Evolutionary conservation across 140 eudicot genomes (phyloP).

Genomic region (Oenanthe javanica): DNA sequence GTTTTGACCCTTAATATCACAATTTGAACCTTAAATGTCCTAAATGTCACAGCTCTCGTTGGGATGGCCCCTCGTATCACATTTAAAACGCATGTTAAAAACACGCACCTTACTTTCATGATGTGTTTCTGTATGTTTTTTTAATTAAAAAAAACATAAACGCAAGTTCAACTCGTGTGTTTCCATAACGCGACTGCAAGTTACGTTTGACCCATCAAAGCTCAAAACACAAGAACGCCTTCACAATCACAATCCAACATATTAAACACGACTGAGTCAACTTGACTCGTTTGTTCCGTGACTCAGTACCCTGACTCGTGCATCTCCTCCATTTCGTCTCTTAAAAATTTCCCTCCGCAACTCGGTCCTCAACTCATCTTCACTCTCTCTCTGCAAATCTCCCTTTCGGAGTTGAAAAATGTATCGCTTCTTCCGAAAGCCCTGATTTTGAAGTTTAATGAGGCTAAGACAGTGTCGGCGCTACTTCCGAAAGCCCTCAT

Average conservation of each 20-base stretch:
- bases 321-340: conserved; percentile 32
- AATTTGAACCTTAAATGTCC: too few relatives aligned
- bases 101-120: too few relatives aligned
- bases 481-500: too few relatives aligned
- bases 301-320: conserved; percentile 58
- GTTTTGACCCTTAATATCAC: too few relatives aligned
- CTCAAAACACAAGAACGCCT: neutral
- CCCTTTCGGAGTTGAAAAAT: conserved; percentile 27
- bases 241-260: conserved; percentile 5
- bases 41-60: too few relatives aligned
- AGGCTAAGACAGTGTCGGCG: conserved; percentile 21
- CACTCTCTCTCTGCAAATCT: conserved; percentile 39
- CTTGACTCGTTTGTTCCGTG: conserved; percentile 53
- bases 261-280: conserved; percentile 23
- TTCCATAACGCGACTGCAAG: too few relatives aligned
- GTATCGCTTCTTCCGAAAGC: conserved; percentile 38
- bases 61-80: too few relatives aligned
- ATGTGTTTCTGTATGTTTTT: too few relatives aligned
- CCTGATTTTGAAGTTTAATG: conserved; percentile 28
- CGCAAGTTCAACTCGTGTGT: too few relatives aligned
- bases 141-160: too few relatives aligned
- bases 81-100: too few relatives aligned
- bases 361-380: conserved; percentile 41
- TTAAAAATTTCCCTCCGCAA: conserved; percentile 17
- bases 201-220: too few relatives aligned